Base-by-base conservation (phyloP, 202 grass and related monocot species). In the Panicum virgatum region DNA sequence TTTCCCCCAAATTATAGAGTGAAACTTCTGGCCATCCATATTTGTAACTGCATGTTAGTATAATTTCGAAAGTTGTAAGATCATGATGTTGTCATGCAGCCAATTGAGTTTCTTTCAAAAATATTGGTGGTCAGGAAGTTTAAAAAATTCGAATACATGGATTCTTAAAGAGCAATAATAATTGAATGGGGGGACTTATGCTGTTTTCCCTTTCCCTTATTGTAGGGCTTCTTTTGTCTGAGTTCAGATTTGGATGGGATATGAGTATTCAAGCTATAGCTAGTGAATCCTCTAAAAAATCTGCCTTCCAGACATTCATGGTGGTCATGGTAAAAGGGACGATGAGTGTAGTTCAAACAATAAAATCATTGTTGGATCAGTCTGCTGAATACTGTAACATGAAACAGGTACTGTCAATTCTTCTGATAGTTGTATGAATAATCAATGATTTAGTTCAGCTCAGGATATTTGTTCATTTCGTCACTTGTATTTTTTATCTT, bases 171-270 rank as follows among this genome's bases (percentile, higher is more conserved):
- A 84, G 44, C 34, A 84, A 61, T 44, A 25, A 18, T 75, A 37
- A 62, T 32, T 53, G 65, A 76, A 70, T n/a, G 25, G 70, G 46
- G 29, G 37, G n/a, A 62, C 10, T 83, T 50, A 78, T 7, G 48
- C n/a, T 63, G 8, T 50, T 82, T 77, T 51, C 52, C 25, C 34
- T 76, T 65, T 66, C 62, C 3, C 73, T 47, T 85, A 62, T 84
- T 91, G 82, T 79, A 98, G 96, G 68, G 39, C 85, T 95, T 57
- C 80, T 98, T 85, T 89, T 95, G 44, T 87, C 90, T 48, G 90
- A 93, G 72, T 93, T 93, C 77, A 89, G 96, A 88, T 95, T 98
- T 93, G 96, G 89, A 91, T 98, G 92, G 90, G 80, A 88, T 32
- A 91, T 75, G 80, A 91, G 58, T 78, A 82, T 98, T 79, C 77